Conservation (phyloP, 768 basidiomycete genomes). For the Amanita rubescens region DNA sequence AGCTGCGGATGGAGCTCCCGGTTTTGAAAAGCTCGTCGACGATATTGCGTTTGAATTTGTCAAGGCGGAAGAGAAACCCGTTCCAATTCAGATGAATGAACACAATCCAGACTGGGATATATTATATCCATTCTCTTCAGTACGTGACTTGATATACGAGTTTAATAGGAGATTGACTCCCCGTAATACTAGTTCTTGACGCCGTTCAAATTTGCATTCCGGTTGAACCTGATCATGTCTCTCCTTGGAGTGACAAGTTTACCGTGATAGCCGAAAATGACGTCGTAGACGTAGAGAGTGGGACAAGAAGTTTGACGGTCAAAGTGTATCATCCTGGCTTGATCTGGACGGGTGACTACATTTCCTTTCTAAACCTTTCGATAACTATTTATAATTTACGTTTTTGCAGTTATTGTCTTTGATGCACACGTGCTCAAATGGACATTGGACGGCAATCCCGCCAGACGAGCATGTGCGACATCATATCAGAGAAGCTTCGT, state of each 20-base stretch:
- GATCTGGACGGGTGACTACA: constrained; percentile 70
- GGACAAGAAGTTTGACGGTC: constrained; percentile 65
- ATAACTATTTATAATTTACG: neutral
- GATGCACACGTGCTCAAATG: constrained; percentile 85
- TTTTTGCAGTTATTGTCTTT: constrained; percentile 78
- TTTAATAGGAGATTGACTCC: neutral
- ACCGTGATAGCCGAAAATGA: constrained; percentile 53
- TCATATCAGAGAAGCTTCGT: constrained; percentile 88
- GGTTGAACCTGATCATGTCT: constrained; percentile 38
- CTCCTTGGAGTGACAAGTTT: constrained; percentile 45
- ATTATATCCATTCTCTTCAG: constrained; percentile 73
- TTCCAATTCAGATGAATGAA: constrained; percentile 57
- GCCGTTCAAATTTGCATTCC: constrained; percentile 74
- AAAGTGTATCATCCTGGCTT: constrained; percentile 68
- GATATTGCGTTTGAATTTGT: constrained; percentile 59
- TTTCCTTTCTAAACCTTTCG: neutral
- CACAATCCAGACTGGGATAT: constrained; percentile 86
- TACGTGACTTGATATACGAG: constrained; percentile 23
- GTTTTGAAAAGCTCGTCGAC: constrained; percentile 54
- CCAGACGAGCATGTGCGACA: constrained; percentile 72
- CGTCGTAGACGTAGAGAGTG: constrained; percentile 42
- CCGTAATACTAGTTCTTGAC: constrained; percentile 59
- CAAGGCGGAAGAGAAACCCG: constrained; percentile 28
- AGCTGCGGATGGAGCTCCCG: constrained; percentile 75
- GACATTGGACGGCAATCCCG: constrained; percentile 74